Percentiles rank a stretch among this genome's conserved stretches.
phyloP scores from a whole-genome alignment of 2,329 filamentous ascomycete species.

The Elsinoe arachidis region DNA sequence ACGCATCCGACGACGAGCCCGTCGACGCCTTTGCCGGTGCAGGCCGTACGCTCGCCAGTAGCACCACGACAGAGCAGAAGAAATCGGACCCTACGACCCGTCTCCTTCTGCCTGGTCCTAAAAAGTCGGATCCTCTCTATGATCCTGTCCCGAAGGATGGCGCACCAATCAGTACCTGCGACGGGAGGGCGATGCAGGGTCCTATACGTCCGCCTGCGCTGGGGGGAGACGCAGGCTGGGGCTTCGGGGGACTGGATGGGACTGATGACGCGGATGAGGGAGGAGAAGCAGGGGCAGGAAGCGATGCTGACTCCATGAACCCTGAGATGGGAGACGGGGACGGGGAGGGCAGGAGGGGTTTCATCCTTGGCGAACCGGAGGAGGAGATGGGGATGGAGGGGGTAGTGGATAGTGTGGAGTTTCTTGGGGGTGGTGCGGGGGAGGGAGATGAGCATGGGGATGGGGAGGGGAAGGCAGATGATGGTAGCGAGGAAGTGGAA shows the following conservation, averaged over 20 bases:
- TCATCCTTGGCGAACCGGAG: slow-evolving; percentile 17
- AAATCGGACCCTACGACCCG: not conserved
- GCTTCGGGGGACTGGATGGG: slow-evolving; percentile 4
- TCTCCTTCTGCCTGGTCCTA: slow-evolving; percentile 25
- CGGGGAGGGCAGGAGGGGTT: slow-evolving; percentile 14
- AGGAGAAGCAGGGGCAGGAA: not conserved
- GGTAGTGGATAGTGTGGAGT: not conserved
- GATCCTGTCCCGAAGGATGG: not conserved
- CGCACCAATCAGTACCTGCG: not conserved
- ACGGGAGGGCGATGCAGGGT: slow-evolving; percentile 12
- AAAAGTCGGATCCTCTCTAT: not conserved
- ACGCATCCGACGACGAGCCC: slow-evolving; percentile 31
- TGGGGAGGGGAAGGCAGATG: not conserved
- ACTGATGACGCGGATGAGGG: not conserved
- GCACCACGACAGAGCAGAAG: not conserved
- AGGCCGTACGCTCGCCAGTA: slow-evolving; percentile 41
- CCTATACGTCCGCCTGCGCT: slow-evolving; percentile 14
- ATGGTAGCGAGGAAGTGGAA: not conserved
- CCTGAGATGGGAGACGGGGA: slow-evolving; percentile 20
- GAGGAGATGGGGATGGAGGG: not conserved
- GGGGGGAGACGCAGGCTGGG: slow-evolving; percentile 18
- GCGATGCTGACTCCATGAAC: slow-evolving; percentile 15
- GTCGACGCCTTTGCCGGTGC: slow-evolving; percentile 55
- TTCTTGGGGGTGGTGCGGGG: not conserved
- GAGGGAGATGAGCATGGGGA: not conserved